Percentiles rank a stretch among this genome's conserved stretches.
Evolutionary conservation across 2,329 filamentous ascomycete species (phyloP).

Genomic region (Fusarium buharicum): DNA sequence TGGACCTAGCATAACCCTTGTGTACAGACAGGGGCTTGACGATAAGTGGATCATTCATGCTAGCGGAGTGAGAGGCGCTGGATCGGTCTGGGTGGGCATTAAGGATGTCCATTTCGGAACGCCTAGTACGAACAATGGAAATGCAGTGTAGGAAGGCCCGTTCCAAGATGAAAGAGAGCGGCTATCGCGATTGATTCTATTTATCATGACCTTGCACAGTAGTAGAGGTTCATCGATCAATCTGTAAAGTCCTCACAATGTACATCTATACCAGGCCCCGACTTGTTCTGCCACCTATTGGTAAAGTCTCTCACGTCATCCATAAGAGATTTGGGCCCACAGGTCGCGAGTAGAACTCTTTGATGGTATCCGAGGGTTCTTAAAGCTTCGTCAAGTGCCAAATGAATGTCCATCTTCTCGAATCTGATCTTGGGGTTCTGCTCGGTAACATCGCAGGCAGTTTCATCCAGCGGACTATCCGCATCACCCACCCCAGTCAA

Average conservation of each 20-base stretch:
- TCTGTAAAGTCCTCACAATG: background rate
- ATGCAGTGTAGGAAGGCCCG: no score
- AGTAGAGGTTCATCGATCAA: background rate
- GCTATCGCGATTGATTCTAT: no score
- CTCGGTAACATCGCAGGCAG: background rate
- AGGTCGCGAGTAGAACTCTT: fast-evolving
- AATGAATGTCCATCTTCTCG: background rate
- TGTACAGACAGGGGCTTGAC: no score
- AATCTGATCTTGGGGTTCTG: fast-evolving
- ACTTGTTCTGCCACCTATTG: background rate
- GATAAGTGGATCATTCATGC: no score
- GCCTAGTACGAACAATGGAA: no score
- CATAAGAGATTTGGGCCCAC: background rate
- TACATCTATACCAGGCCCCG: background rate
- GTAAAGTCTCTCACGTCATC: background rate
- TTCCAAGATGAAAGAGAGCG: no score
- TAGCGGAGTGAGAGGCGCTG: no score
- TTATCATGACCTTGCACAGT: no score
- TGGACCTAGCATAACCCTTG: no score
- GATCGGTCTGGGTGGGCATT: no score
- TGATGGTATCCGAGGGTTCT: background rate
- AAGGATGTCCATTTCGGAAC: no score
- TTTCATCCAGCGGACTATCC: no score
- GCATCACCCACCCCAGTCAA: background rate
- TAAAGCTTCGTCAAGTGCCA: fast-evolving